Evolutionary conservation across 768 basidiomycete genomes (phyloP).

Genomic region (Pleurotus tuber-regium): DNA sequence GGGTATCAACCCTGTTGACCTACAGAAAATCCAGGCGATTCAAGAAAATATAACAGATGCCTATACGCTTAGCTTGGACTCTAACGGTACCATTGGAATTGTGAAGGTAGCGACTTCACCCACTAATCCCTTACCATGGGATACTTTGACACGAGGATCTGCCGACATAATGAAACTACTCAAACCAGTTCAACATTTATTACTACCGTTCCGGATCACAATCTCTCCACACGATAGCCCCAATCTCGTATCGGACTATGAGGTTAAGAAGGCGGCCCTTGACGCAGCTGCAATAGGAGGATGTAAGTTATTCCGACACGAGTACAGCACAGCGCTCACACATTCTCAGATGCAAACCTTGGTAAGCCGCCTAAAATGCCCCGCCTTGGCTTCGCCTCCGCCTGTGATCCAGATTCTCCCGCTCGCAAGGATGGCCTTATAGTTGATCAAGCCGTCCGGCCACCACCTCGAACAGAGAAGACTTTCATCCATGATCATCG

Average conservation of each 20-base stretch:
- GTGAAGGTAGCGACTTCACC: slow-evolving; percentile 19
- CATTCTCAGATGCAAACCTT: slow-evolving; percentile 19
- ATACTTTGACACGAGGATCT: slow-evolving; percentile 25
- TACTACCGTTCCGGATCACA: slow-evolving; percentile 48
- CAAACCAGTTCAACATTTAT: slow-evolving; percentile 32
- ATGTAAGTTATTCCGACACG: slow-evolving; percentile 25
- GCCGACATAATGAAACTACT: slow-evolving; percentile 37
- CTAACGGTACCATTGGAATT: slow-evolving; percentile 18
- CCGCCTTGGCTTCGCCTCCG: slow-evolving; percentile 25
- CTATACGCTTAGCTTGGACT: slow-evolving; percentile 38
- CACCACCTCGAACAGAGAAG: slow-evolving; percentile 19
- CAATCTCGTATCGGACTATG: slow-evolving; percentile 34
- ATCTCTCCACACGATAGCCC: slow-evolving; percentile 53
- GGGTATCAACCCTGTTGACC: slow-evolving; percentile 46
- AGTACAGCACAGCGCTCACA: too few species aligned
- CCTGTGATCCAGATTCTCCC: slow-evolving; percentile 28
- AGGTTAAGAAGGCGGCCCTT: slow-evolving; percentile 30
- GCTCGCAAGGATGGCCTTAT: slow-evolving; percentile 22
- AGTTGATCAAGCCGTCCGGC: slow-evolving; percentile 21
- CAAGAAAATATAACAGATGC: slow-evolving; percentile 37
- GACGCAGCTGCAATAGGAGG: slow-evolving; percentile 33
- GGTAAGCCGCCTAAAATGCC: slow-evolving; percentile 14
- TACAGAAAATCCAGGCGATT: slow-evolving; percentile 31
- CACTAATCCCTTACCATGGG: slow-evolving; percentile 24
- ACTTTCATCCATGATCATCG: slow-evolving; percentile 45